Conservation (phyloP, 805 yeast genomes). For the Nadsonia fulvescens region DNA sequence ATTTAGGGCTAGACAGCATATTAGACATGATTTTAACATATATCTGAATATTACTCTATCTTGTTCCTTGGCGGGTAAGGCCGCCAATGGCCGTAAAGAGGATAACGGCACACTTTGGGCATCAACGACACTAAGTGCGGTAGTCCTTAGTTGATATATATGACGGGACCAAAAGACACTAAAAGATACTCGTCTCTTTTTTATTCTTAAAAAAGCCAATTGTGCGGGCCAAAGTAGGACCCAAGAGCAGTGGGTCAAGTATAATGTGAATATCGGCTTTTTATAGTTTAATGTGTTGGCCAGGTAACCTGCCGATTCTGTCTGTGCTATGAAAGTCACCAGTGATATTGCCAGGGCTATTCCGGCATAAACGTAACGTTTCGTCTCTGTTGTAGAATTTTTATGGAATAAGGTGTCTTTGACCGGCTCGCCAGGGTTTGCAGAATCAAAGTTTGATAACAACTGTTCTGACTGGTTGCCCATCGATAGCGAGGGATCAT, state of each 20-base stretch:
- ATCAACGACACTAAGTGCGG: no score
- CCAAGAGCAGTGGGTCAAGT: constrained; percentile 67
- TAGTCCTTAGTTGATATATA: constrained; percentile 8
- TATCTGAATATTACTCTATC: no score
- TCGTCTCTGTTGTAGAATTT: no score
- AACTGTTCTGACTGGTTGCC: no score
- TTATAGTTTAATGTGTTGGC: constrained; percentile 35
- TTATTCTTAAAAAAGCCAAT: constrained; percentile 28
- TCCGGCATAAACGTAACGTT: constrained; percentile 26
- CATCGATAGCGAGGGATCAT: no score
- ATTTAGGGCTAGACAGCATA: constrained; percentile 41
- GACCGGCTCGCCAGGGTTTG: no score
- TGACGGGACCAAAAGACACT: constrained; percentile 9
- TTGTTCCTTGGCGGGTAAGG: constrained; percentile 17
- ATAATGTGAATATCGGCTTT: constrained; percentile 47
- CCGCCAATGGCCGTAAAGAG: no score
- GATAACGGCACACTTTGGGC: no score
- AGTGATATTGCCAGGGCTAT: constrained; percentile 30
- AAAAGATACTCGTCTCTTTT: constrained; percentile 22
- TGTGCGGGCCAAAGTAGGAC: constrained; percentile 56
- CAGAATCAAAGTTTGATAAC: no score
- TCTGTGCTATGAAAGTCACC: constrained; percentile 54
- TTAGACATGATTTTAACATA: constrained; percentile 24
- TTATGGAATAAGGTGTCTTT: no score
- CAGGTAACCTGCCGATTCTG: constrained; percentile 60